Base-by-base conservation (phyloP, 176 grass and related monocot species). In the Avena atlantica region DNA sequence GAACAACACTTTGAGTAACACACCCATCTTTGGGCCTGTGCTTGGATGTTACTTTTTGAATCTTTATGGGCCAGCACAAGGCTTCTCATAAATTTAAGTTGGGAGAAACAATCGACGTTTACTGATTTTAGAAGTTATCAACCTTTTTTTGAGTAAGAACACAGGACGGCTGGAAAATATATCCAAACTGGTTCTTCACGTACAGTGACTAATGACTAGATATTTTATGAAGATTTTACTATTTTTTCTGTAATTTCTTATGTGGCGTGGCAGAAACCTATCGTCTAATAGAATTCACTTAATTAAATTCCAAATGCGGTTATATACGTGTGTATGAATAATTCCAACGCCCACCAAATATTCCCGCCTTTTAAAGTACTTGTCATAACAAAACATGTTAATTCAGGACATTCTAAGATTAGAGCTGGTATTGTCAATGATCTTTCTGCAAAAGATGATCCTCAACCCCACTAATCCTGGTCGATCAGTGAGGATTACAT, bases 401-500 rank as follows among this genome's bases (percentile, higher is more conserved):
- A 45, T 67, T 55, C 31, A 61, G 47, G 20, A 19, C 74, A 67
- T 55, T 78, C 27, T 78, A 25, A 17, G 5, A 66, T 53, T 67
- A 47, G 17, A 13, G 20, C 25, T 78, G 16, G 37, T 67, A 24
- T 36, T 56, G 49, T 70, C 66, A 81, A 20, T 51, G 61, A 56
- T 70, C 29, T 69, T 29, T 11, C 40, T 7, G 5, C 40, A 42
- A 42, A 42, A 42, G 6, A 42, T 42, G 40, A 42, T 42, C 40
- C 40, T 42, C 40, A 42, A 5, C 64, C 29, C 19, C 51, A 34
- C 50, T 24, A 42, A 56, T 19, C 59, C 45, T 5, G 66, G 44
- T 81, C 15, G 84, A 86, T 37, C 31, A 5, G 56, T 64, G 15
- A 72, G 44, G 13, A 73, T 60, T 23, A 71, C 17, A 37, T 64